These are phyloP conservation scores for Amylostereum areolatum DNA, from an alignment of 1,284 basidiomycete species.

Conservation along the genomic window DNA sequence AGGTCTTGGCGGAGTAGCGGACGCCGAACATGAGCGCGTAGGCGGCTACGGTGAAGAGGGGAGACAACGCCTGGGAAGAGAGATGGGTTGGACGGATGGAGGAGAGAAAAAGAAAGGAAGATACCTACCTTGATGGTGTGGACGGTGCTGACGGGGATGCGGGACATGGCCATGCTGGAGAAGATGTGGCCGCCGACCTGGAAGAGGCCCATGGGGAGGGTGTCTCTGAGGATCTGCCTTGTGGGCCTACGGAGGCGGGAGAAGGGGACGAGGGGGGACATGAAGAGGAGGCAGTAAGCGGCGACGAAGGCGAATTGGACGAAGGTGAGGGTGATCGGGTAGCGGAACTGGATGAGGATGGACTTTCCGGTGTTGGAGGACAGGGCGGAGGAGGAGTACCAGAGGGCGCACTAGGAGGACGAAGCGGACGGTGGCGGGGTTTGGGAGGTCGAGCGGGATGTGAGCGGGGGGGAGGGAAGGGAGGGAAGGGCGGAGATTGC, in stretches of 20 bases:
- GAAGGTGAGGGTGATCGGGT: constrained; percentile 92
- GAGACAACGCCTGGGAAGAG: constrained; percentile 77
- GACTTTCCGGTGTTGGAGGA: constrained; percentile 89
- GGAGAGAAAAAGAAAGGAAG: constrained; percentile 1
- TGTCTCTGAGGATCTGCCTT: constrained; percentile 66
- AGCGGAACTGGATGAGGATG: constrained; percentile 81
- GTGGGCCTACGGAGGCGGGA: constrained; percentile 67
- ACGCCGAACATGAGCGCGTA: constrained; percentile 93
- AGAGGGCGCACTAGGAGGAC: constrained; percentile 66
- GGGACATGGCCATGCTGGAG: constrained; percentile 91
- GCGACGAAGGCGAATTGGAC: constrained; percentile 96
- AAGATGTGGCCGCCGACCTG: constrained; percentile 97
- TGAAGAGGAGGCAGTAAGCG: constrained; percentile 76
- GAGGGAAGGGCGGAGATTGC: neutral
- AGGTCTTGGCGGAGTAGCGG: constrained; percentile 88
- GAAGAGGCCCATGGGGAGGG: constrained; percentile 91
- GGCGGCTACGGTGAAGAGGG: constrained; percentile 93
- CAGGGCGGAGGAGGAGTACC: constrained; percentile 82
- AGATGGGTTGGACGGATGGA: neutral
- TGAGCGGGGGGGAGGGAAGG: neutral
- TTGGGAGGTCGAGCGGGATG: constrained; percentile 14
- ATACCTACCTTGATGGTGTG: constrained; percentile 93
- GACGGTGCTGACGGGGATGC: constrained; percentile 95
- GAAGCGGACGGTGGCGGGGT: constrained; percentile 37
- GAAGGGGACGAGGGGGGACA: constrained; percentile 66